These are phyloP conservation scores for Comarum palustre DNA, from an alignment of 306 rosid species.

Conservation along the genomic window DNA sequence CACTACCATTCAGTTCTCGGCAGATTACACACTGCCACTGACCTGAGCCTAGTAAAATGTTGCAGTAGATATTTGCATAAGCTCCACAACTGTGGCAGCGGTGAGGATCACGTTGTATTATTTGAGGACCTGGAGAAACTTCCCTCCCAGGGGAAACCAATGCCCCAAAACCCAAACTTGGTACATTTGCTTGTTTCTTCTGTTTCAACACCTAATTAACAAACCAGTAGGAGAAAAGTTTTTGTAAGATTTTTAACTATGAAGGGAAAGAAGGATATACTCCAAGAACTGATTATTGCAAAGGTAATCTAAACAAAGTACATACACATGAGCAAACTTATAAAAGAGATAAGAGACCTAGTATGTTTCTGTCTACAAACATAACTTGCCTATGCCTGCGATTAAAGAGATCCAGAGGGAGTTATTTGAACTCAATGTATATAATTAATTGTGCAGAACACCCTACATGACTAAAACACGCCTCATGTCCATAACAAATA, in stretches of 20 bases:
- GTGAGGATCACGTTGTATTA: conserved; percentile 88
- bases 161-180: conserved; percentile 98
- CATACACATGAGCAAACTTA: background rate
- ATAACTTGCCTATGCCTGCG: background rate
- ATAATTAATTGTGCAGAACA: background rate
- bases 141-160: conserved; percentile 90
- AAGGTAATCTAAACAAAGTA: background rate
- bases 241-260: background rate
- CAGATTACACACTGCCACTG: conserved; percentile 99
- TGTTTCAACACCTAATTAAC: conserved; percentile 64
- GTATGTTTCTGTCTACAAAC: background rate
- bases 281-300: conserved; percentile 15
- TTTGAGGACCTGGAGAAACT: conserved; percentile 69
- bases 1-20: conserved; percentile 75
- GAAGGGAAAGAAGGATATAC: background rate
- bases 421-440: background rate
- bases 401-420: background rate
- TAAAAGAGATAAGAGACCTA: background rate
- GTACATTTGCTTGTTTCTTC: conserved; percentile 87
- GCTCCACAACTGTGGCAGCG: conserved; percentile 95
- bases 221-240: conserved; percentile 23
- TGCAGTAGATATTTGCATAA: conserved; percentile 80
- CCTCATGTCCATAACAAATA: background rate
- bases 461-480: background rate
- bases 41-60: conserved; percentile 85